Evolutionary conservation across 805 yeast species (phyloP).

Genomic region (Saccharomycopsis capsularis): DNA sequence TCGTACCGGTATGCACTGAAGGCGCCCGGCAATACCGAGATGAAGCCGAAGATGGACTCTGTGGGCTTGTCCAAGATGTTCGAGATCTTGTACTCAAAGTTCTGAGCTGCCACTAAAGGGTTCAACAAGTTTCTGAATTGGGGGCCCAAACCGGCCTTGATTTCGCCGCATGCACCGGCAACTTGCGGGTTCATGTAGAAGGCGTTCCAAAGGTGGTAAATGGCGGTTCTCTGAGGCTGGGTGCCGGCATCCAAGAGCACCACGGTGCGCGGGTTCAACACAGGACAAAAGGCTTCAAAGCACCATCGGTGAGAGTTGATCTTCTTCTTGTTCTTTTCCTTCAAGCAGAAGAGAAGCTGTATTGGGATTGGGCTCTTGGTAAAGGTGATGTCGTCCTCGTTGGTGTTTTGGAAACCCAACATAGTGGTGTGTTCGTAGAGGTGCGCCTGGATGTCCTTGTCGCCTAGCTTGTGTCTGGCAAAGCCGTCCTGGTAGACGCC

Average conservation of each 20-base stretch:
- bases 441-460: constrained; percentile 72
- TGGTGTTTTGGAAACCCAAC: constrained; percentile 51
- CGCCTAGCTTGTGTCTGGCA: constrained; percentile 86
- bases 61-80: constrained; percentile 93
- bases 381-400: constrained; percentile 46
- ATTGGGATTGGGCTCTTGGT: constrained; percentile 70
- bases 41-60: constrained; percentile 91
- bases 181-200: constrained; percentile 69
- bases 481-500: constrained; percentile 95
- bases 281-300: constrained; percentile 83
- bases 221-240: constrained; percentile 75
- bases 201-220: constrained; percentile 84
- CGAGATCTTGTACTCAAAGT: constrained; percentile 93
- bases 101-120: constrained; percentile 93
- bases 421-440: constrained; percentile 90
- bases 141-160: constrained; percentile 74
- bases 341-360: constrained; percentile 82
- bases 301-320: constrained; percentile 98
- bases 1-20: constrained; percentile 87
- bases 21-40: constrained; percentile 93
- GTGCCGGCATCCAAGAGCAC: constrained; percentile 92
- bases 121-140: constrained; percentile 51
- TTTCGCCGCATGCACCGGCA: constrained; percentile 98
- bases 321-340: constrained; percentile 82
- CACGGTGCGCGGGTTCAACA: constrained; percentile 74